Base-by-base conservation (phyloP, 1,139 yeast species). In the Candida tunisiensis region DNA sequence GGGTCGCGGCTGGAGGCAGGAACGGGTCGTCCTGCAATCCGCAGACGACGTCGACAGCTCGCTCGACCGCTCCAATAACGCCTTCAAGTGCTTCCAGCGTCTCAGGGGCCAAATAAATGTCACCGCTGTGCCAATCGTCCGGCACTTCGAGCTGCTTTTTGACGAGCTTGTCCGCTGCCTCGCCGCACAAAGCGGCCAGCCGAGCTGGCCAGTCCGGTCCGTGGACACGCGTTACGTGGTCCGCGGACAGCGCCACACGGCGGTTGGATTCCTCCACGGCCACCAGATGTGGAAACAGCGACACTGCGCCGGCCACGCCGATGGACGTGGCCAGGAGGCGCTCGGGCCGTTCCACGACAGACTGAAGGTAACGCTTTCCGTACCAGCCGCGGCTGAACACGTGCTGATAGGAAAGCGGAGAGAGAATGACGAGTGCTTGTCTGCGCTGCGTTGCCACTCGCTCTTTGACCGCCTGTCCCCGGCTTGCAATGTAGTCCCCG, bases 321-420 rank as follows among this genome's bases (percentile, higher is more conserved):
- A 80, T 57, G 15, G 83, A 69, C 10, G 75, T 61, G 0, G 93
- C 92, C 34, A 74, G 57, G 27, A 80, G 54, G 25, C 93, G 55
- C 50, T 80, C 88, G 1, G 93, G 93, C 26, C 92, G 57, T 48
- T 80, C 93, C 18, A 80, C 91, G 25, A 80, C 74, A 0, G 88
- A 69, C 13, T 74, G 57, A 26, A 66, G 51, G 41, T 75, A 74
- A 2, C 71, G 53, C 43, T 74, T 75, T 7, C 82, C 57, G 2
- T 72, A 82, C 93, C 93, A 79, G 27, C 60, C 57, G 25, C 93
- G 58, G 8, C 82, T 72, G 47, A 77, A 79, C 3, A 69, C 69
- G 49, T 79, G 92, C 36, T 69, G 32, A 33, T 51, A 51, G 8
- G 50, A 38, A 10, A 45, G 30, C 5, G 57, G 55, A 8, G 55